These are phyloP conservation scores for Clarireedia homoeocarpa DNA, from an alignment of 2,329 filamentous ascomycete genomes.

Conservation along the genomic window DNA sequence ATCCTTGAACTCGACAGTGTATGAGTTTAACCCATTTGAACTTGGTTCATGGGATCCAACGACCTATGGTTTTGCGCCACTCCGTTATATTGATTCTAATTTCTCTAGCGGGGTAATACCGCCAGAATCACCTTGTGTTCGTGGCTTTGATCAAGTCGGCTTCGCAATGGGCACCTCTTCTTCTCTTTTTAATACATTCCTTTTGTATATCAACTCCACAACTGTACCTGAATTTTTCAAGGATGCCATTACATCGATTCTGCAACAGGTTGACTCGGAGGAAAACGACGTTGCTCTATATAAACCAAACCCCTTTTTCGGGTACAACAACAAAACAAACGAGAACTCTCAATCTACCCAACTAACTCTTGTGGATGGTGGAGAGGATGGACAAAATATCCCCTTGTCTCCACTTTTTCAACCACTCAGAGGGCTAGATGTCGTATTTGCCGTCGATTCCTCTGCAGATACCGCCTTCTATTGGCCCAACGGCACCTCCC, in stretches of 20 bases:
- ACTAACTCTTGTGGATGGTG: constrained; percentile 70
- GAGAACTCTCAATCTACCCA: constrained; percentile 42
- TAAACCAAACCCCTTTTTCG: constrained; percentile 10
- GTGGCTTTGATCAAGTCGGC: constrained; percentile 74
- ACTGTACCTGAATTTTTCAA: no score
- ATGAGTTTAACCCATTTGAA: constrained; percentile 73
- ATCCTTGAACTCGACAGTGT: constrained; percentile 62
- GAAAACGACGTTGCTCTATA: no score
- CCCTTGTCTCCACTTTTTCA: constrained; percentile 72
- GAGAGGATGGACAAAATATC: constrained; percentile 70
- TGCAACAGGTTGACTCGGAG: no score
- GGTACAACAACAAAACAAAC: constrained; percentile 53
- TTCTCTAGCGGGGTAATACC: constrained; percentile 56
- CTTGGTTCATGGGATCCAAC: constrained; percentile 70
- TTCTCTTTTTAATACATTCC: constrained; percentile 73
- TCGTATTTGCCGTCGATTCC: constrained; percentile 73
- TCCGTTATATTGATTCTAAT: constrained; percentile 64
- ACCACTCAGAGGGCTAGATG: constrained; percentile 62
- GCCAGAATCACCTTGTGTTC: constrained; percentile 52
- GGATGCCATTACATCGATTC: no score
- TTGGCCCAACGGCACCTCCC: constrained; percentile 71
- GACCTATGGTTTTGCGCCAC: constrained; percentile 61
- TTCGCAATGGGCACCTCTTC: constrained; percentile 82
- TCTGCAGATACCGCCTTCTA: constrained; percentile 60
- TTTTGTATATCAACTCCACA: constrained; percentile 69